Evolutionary conservation across 1,284 basidiomycete species (phyloP).

Genomic region (Marasmius tenuissimus): DNA sequence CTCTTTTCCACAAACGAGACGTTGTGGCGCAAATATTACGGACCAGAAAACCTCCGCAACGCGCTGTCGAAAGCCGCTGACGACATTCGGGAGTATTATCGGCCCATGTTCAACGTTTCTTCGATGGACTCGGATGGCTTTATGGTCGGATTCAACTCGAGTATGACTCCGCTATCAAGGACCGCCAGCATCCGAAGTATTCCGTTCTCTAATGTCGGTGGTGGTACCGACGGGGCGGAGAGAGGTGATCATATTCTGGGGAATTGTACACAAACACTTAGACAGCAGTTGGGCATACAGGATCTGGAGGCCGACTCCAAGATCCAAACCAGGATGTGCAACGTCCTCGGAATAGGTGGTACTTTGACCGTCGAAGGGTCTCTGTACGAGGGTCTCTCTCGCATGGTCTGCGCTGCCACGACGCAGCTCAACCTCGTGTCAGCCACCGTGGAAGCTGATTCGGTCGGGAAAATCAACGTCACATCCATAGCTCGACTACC

Average conservation of each 20-base stretch:
- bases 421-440: slow-evolving; percentile 19
- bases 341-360: slow-evolving; percentile 17
- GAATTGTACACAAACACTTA: not conserved
- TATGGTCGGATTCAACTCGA: not conserved
- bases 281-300: not conserved
- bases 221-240: not conserved
- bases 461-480: slow-evolving; percentile 6
- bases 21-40: slow-evolving; percentile 12
- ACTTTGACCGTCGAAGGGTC: slow-evolving; percentile 3
- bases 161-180: not conserved
- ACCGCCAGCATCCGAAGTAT: not conserved
- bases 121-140: slow-evolving; percentile 1
- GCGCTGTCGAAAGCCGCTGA: slow-evolving; percentile 14
- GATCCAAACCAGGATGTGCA: not conserved
- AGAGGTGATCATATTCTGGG: not conserved
- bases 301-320: not conserved
- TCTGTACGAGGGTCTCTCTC: slow-evolving; percentile 1
- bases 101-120: slow-evolving; percentile 17
- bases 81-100: slow-evolving; percentile 12
- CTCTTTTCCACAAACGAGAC: slow-evolving; percentile 1
- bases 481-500: slow-evolving; percentile 10
- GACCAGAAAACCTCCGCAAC: slow-evolving; percentile 16
- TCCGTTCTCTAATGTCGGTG: not conserved
- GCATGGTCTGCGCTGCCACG: slow-evolving; percentile 17
- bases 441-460: slow-evolving; percentile 8